phyloP scores from a whole-genome alignment of 441 rosid species.

The Breynia disticha region DNA sequence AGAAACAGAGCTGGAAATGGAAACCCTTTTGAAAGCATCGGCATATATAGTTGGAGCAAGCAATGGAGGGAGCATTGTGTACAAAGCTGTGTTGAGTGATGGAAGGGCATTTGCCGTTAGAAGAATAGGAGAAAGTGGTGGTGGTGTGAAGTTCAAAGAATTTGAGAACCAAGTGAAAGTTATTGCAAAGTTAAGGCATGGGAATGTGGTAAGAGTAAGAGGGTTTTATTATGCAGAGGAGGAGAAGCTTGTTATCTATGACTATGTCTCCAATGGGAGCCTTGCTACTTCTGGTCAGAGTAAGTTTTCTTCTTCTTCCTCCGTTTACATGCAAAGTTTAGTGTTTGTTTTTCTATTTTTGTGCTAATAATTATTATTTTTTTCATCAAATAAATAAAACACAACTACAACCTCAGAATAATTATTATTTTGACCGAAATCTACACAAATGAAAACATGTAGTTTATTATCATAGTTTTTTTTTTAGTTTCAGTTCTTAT shows the following conservation, averaged over 20 bases:
- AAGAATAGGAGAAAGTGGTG: constrained; percentile 67
- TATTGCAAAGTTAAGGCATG: constrained; percentile 56
- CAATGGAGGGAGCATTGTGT: constrained; percentile 50
- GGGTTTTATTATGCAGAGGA: constrained; percentile 74
- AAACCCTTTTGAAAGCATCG: constrained; percentile 65
- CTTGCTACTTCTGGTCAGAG: constrained; percentile 41
- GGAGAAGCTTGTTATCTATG: constrained; percentile 80
- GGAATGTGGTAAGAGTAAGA: constrained; percentile 54
- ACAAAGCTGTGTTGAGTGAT: constrained; percentile 63
- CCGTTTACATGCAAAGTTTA: constrained; percentile 5
- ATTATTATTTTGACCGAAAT: too few species aligned
- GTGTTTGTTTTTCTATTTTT: constrained; percentile 1
- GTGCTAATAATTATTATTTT: neutral
- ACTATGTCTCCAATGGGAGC: constrained; percentile 61
- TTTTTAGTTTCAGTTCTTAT: too few species aligned
- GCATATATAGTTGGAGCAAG: constrained; percentile 63
- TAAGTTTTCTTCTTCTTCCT: constrained; percentile 21
- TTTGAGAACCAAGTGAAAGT: constrained; percentile 52
- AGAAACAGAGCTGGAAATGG: constrained; percentile 58
- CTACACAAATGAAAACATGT: too few species aligned
- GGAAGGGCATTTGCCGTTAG: constrained; percentile 64
- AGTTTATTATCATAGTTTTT: too few species aligned
- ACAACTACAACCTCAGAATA: too few species aligned
- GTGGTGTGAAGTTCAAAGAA: constrained; percentile 42
- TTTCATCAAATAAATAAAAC: neutral